Base-by-base conservation (phyloP, 2,329 filamentous ascomycete species). In the Diaporthe australafricana region DNA sequence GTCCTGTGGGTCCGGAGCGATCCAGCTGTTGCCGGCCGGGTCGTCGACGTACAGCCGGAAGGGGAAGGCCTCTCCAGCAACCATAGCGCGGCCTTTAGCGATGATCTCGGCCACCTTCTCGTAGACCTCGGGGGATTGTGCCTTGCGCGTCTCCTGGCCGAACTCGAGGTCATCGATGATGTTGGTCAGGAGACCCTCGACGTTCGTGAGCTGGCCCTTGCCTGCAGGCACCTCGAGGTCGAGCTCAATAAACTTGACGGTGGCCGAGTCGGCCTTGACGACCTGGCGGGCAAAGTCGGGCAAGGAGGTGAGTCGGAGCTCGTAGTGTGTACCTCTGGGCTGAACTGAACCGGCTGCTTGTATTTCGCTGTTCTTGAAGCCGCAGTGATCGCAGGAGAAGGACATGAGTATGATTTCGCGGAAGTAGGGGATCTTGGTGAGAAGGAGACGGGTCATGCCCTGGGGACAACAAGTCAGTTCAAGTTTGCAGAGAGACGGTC, bases 381-480 rank as follows among this genome's bases (percentile, higher is more conserved):
- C 87, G 85, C 96, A 99, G 83, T 98, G 90, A 7, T 94, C 91
- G 86, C 96, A 99, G 76, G 90, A 89, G 83, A 99, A 99, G 74
- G 96, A 98, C 92, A 98, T 98, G 82, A 99, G 90, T 78, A 99
- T 94, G 75, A 99, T 92, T 82, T 99, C 96, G 84, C 95, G 94
- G 87, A 99, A 99, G 87, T 94, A 98, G 20, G 96, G 96, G 70
- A 99, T 98, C 75, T 91, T 91, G 20, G 97, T 97, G 69, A 99
- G 90, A 53, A 99, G 90, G 27, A 99, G 89, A 72, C 92, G 90
- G 17, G 96, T 99, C 1, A 86, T 89, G 78, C 96, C 96, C 93
- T 97, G 42, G 2, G 25, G 11, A 53, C 27, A 17, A 7, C 53
- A 55, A 47, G 25, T 68, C 47, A 55, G 45, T 60, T 40, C 22